Conservation (phyloP, 805 yeast species). For the Myxozyma sirexii region DNA sequence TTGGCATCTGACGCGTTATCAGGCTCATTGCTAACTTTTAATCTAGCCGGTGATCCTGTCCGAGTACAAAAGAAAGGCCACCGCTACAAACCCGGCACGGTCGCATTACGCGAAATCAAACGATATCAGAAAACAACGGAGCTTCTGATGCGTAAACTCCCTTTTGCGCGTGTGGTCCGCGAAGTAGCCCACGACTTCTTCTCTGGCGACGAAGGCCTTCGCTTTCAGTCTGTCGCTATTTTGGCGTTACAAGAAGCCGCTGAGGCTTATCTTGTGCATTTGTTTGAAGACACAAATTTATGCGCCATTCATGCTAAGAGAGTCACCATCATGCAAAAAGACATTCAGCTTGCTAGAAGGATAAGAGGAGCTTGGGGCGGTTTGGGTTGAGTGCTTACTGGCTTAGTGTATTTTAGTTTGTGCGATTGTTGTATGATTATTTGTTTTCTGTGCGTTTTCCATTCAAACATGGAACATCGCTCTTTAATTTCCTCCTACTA, state of each 20-base stretch:
- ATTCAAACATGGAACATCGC: too few relatives aligned
- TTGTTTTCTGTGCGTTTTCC: background rate
- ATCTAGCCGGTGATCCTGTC: conserved; percentile 12
- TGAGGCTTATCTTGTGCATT: conserved; percentile 94
- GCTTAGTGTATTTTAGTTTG: background rate
- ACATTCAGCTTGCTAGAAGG: conserved; percentile 96
- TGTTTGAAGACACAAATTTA: conserved; percentile 96
- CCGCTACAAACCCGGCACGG: conserved; percentile 95
- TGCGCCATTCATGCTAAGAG: conserved; percentile 99
- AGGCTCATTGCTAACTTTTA: background rate
- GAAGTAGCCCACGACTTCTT: conserved; percentile 90
- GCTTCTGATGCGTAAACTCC: conserved; percentile 90
- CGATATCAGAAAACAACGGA: conserved; percentile 97
- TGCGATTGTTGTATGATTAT: background rate
- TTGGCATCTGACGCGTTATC: too few relatives aligned
- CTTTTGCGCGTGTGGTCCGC: conserved; percentile 95
- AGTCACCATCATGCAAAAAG: conserved; percentile 98
- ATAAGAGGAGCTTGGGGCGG: conserved; percentile 72
- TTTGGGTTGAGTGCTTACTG: conserved; percentile 16
- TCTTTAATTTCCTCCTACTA: too few relatives aligned
- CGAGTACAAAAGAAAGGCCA: conserved; percentile 65
- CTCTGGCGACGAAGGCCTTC: conserved; percentile 48
- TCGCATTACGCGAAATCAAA: conserved; percentile 95
- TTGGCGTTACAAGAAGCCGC: conserved; percentile 98
- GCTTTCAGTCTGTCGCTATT: conserved; percentile 97